Evolutionary conservation across 2,329 filamentous ascomycete genomes (phyloP).

Genomic region (Boeremia lycopersici): DNA sequence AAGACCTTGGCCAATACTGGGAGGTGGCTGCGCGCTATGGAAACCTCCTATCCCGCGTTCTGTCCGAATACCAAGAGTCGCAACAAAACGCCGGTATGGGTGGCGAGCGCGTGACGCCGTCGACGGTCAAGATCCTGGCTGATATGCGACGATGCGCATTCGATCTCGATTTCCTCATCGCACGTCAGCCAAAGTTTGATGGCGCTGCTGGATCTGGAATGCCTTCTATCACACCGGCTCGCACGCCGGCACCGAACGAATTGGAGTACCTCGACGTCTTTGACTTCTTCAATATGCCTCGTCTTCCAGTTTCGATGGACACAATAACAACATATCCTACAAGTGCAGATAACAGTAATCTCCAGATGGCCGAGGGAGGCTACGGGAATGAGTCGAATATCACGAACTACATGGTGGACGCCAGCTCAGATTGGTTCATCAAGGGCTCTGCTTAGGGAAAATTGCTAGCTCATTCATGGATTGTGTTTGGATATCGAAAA

Average conservation of each 20-base stretch:
- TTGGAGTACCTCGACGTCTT: conserved; percentile 92
- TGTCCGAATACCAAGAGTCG: conserved; percentile 84
- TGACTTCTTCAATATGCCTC: conserved; percentile 90
- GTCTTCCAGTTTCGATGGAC: conserved; percentile 60
- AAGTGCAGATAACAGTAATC: conserved; percentile 27
- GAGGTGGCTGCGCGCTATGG: conserved; percentile 84
- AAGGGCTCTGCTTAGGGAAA: conserved; percentile 25
- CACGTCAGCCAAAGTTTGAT: conserved; percentile 67
- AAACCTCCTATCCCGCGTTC: conserved; percentile 76
- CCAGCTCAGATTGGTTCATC: conserved; percentile 74
- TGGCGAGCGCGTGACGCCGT: conserved; percentile 77
- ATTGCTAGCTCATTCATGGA: neutral
- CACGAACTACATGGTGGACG: conserved; percentile 77
- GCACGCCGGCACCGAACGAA: conserved; percentile 78
- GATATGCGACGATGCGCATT: conserved; percentile 93
- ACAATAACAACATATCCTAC: conserved; percentile 37
- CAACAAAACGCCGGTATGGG: conserved; percentile 65
- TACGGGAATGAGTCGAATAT: conserved; percentile 73
- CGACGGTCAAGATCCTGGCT: conserved; percentile 82
- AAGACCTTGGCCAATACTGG: conserved; percentile 83
- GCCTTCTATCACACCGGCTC: conserved; percentile 59
- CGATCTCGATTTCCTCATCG: conserved; percentile 88
- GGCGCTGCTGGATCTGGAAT: conserved; percentile 40
- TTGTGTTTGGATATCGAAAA: neutral
- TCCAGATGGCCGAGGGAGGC: conserved; percentile 32